Conservation (phyloP, 805 yeast species). For the Lipomyces mesembrius region DNA sequence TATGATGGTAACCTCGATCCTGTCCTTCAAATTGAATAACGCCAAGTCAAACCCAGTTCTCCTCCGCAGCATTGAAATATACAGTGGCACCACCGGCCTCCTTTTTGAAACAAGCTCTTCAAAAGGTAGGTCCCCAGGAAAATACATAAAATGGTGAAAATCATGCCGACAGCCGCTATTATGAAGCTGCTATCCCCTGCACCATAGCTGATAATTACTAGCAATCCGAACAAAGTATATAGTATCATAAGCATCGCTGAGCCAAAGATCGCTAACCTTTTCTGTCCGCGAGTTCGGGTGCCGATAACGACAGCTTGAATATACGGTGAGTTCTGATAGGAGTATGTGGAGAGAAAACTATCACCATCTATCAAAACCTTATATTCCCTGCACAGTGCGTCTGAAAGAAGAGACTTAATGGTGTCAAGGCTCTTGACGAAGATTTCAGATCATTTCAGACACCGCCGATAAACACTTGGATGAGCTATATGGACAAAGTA, state of each 20-base stretch:
- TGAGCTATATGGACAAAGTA: no score
- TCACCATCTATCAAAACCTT: not conserved
- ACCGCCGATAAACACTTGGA: not conserved
- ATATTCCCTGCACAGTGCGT: not conserved
- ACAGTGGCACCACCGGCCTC: constrained; percentile 2
- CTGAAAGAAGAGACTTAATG: not conserved
- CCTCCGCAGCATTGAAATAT: constrained; percentile 2
- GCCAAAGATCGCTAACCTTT: not conserved
- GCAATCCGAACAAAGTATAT: no score
- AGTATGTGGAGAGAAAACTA: not conserved
- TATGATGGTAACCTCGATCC: constrained; percentile 5
- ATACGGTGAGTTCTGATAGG: constrained; percentile 2
- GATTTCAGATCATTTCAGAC: constrained; percentile 1
- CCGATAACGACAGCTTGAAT: not conserved
- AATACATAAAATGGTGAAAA: not conserved
- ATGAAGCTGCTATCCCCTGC: not conserved
- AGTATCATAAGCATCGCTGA: no score
- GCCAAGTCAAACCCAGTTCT: constrained; percentile 3
- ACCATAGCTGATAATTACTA: not conserved
- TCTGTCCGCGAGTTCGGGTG: not conserved
- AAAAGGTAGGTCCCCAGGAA: constrained; percentile 1
- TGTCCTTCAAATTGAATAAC: not conserved
- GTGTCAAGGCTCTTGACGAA: not conserved
- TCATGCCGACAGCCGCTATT: not conserved
- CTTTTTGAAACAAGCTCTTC: not conserved